Base-by-base conservation (phyloP, 352 stramenopile genomes). In the Pythium coloratum region DNA sequence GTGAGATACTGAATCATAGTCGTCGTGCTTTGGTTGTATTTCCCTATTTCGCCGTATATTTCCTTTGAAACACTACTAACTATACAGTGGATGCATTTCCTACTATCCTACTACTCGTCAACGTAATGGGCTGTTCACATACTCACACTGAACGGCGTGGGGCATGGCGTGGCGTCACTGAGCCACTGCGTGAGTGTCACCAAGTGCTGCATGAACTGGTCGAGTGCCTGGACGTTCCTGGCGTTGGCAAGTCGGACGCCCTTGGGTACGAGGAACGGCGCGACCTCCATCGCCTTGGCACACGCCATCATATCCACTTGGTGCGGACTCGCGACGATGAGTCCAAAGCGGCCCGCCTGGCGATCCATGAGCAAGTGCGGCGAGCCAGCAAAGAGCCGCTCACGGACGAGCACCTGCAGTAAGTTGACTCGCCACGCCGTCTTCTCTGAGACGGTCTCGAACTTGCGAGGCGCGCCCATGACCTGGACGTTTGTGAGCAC, bases 401-500 rank as follows among this genome's bases (percentile, higher is more conserved):
- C 80, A 10, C 78, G 80, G 55, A 78, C 84, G 32, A 90, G 73
- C 53, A 73, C 79, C 69, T 86, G 82, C 51, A 90, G 59, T 9
- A 90, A 50, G 8, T 72, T 73, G 30, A 85, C 70, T 60, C 82
- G 66, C 82, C 80, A 90, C 28, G 71, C 61, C 5, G 80, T 73
- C 55, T 88, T 90, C 57, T 89, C 78, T 5, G 64, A 62, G 14
- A 73, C 64, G 30, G 76, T 84, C 36, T 81, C 77, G 54, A 90
- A 89, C 40, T 75, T 78, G 51, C 69, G 79, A 12, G 80, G 82
- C 8, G 82, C 71, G 32, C 82, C 82, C 32, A 90, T 64, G 26
- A 90, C 82, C 28, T 88, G 80, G 18, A 90, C 82, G 72, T 73
- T 82, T 32, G 78, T 77, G 63, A 90, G 79, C 7, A 71, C 71